A percentile compares a stretch with the other conserved stretches of the same genome.
phyloP scores from a whole-genome alignment of 2,329 filamentous ascomycete species.

The Talaromyces sp. region DNA sequence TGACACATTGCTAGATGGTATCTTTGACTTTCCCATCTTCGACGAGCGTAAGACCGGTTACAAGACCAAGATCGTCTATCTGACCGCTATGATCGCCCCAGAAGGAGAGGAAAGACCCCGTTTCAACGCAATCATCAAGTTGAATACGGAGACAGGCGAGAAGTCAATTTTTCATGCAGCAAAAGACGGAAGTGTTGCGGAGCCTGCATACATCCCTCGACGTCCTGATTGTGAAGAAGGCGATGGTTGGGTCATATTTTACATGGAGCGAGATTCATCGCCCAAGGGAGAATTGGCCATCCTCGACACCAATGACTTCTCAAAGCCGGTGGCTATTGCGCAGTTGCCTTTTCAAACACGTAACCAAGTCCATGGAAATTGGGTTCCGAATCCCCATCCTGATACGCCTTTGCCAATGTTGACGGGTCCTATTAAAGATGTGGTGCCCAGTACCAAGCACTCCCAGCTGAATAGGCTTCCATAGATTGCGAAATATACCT shows the following conservation, averaged over 20 bases:
- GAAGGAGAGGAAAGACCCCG: conserved; percentile 13
- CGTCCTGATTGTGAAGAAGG: conserved; percentile 21
- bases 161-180: conserved; percentile 23
- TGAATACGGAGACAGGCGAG: conserved; percentile 16
- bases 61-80: background rate
- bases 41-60: background rate
- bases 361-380: conserved; percentile 33
- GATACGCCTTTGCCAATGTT: background rate
- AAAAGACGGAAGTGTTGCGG: conserved; percentile 24
- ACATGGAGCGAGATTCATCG: conserved; percentile 28
- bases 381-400: background rate
- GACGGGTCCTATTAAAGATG: background rate
- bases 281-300: background rate
- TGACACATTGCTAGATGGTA: background rate
- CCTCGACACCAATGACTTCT: conserved; percentile 24
- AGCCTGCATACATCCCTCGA: conserved; percentile 25
- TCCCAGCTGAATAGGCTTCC: background rate
- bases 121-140: conserved; percentile 18
- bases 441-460: background rate
- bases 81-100: conserved; percentile 18
- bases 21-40: background rate
- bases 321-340: conserved; percentile 26
- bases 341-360: conserved; percentile 29
- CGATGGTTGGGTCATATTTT: conserved; percentile 27
- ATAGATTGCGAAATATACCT: too few relatives aligned